phyloP scores from a whole-genome alignment of 352 stramenopile species.

The Globisporangium iwayamae region DNA sequence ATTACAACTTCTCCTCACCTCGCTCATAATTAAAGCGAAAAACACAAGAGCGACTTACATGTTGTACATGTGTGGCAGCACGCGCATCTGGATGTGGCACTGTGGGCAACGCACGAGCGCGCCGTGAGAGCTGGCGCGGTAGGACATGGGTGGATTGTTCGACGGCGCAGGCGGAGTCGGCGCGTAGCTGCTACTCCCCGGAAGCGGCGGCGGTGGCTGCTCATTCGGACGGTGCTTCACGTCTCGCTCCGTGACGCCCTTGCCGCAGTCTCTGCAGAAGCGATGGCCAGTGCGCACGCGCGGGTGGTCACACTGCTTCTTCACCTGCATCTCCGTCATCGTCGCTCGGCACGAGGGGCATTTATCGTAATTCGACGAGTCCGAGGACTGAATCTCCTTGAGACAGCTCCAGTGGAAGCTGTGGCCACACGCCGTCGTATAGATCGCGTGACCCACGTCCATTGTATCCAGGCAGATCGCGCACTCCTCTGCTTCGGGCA shows the following conservation, averaged over 20 bases:
- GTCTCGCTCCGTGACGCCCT: slow-evolving; percentile 50
- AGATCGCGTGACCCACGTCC: slow-evolving; percentile 77
- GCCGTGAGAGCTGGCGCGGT: slow-evolving; percentile 77
- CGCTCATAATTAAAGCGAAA: neutral
- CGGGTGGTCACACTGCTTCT: slow-evolving; percentile 81
- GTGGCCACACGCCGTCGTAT: slow-evolving; percentile 79
- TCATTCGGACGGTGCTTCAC: slow-evolving; percentile 63
- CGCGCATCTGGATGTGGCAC: slow-evolving; percentile 86
- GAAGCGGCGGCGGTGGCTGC: neutral
- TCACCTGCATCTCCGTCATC: slow-evolving; percentile 81
- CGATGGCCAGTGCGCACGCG: slow-evolving; percentile 74
- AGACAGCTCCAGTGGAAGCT: slow-evolving; percentile 85
- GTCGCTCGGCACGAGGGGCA: slow-evolving; percentile 73
- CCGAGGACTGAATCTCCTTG: slow-evolving; percentile 78
- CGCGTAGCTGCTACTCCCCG: neutral
- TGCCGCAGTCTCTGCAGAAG: slow-evolving; percentile 78
- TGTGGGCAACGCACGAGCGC: slow-evolving; percentile 80
- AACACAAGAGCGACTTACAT: slow-evolving; percentile 46
- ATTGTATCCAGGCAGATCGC: slow-evolving; percentile 84
- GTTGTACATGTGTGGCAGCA: slow-evolving; percentile 88
- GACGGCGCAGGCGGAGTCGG: slow-evolving; percentile 3
- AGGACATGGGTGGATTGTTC: slow-evolving; percentile 41
- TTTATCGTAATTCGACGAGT: slow-evolving; percentile 81
- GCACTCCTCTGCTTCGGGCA: slow-evolving; percentile 73
- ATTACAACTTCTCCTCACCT: neutral